Evolutionary conservation across 495 filamentous ascomycete genomes (phyloP).

Genomic region (Tuber brumale): DNA sequence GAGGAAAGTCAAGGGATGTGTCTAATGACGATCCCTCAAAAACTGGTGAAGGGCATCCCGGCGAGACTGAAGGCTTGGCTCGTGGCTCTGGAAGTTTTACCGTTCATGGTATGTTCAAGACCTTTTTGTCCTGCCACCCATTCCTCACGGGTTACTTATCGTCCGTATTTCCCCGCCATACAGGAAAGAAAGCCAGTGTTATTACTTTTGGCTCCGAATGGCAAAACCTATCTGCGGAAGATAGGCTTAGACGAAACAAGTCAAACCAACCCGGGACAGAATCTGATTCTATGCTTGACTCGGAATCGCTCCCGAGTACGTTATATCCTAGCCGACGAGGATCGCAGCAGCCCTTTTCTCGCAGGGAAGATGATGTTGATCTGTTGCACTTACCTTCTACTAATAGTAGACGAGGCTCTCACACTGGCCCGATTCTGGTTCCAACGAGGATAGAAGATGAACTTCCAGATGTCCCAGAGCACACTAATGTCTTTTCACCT

Average conservation of each 20-base stretch:
- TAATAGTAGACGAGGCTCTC: conserved; percentile 29
- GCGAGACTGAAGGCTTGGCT: conserved; percentile 61
- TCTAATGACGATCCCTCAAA: conserved; percentile 56
- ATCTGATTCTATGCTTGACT: conserved; percentile 29
- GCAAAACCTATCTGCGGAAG: conserved; percentile 72
- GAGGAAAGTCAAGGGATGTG: conserved; percentile 67
- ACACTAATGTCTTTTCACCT: conserved; percentile 21
- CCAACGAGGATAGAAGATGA: conserved; percentile 24
- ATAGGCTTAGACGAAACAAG: conserved; percentile 44
- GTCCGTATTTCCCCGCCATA: conserved; percentile 8
- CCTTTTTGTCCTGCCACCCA: conserved; percentile 5
- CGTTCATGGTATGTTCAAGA: conserved; percentile 57
- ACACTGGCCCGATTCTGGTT: conserved; percentile 24
- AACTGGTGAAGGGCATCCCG: conserved; percentile 55
- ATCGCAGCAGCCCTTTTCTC: conserved; percentile 27
- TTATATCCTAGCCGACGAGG: conserved; percentile 23
- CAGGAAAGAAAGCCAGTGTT: conserved; percentile 87
- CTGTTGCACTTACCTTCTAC: conserved; percentile 24
- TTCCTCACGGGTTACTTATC: conserved; percentile 14
- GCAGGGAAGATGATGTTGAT: conserved; percentile 18
- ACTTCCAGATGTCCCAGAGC: conserved; percentile 32
- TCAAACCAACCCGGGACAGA: conserved; percentile 27
- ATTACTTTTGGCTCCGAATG: conserved; percentile 90
- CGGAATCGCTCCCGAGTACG: conserved; percentile 26
- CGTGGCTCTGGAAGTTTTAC: conserved; percentile 83